These are phyloP conservation scores for Xylariaceae sp. DNA, from an alignment of 2,329 filamentous ascomycete species.

Conservation along the genomic window DNA sequence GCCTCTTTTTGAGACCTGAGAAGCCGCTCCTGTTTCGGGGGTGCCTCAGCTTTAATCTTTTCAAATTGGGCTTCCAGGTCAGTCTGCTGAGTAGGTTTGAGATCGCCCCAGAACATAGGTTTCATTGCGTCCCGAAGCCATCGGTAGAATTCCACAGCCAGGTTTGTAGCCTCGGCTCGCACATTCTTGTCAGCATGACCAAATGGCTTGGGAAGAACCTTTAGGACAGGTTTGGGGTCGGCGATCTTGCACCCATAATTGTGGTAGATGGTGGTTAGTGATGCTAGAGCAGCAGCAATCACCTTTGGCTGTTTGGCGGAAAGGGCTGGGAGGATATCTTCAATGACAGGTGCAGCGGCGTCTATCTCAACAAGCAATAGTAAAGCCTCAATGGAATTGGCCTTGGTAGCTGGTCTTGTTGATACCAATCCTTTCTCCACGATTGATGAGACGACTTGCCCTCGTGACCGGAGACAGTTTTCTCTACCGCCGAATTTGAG, in stretches of 20 bases:
- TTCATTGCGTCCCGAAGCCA: constrained; percentile 99
- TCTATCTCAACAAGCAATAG: constrained; percentile 89
- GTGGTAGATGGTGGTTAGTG: constrained; percentile 80
- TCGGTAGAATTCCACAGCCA: constrained; percentile 91
- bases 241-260: constrained; percentile 93
- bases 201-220: constrained; percentile 83
- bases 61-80: constrained; percentile 95
- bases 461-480: constrained; percentile 72
- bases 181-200: constrained; percentile 98
- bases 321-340: constrained; percentile 67
- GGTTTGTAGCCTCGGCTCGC: constrained; percentile 83
- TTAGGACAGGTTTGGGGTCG: constrained; percentile 88
- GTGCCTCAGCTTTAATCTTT: constrained; percentile 79
- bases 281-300: constrained; percentile 36
- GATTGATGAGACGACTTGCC: constrained; percentile 69
- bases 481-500: constrained; percentile 84
- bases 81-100: constrained; percentile 92
- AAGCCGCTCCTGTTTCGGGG: constrained; percentile 86
- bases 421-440: constrained; percentile 89
- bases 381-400: constrained; percentile 79
- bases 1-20: constrained; percentile 86
- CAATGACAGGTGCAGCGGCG: constrained; percentile 76
- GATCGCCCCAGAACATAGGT: constrained; percentile 90
- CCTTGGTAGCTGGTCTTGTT: constrained; percentile 82
- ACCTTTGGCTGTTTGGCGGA: constrained; percentile 37